Evolutionary conservation across 2,329 filamentous ascomycete species (phyloP).

Genomic region (Hypoxylon sp.): DNA sequence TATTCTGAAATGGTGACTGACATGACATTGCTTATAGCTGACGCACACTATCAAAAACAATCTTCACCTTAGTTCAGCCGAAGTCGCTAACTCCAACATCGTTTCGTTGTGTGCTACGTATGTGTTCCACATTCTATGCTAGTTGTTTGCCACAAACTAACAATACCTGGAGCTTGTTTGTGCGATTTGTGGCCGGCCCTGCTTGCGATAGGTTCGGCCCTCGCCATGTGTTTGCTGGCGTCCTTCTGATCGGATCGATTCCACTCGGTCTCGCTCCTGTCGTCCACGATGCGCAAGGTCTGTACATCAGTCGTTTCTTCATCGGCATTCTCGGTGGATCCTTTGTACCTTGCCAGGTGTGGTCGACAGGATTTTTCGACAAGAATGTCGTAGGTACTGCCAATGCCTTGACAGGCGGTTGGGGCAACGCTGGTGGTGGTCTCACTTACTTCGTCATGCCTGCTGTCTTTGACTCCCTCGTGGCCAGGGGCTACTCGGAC

Average conservation of each 20-base stretch:
- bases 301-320: conserved; percentile 84
- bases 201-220: conserved; percentile 90
- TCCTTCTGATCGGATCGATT: conserved; percentile 82
- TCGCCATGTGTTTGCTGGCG: conserved; percentile 81
- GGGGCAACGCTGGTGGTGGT: conserved; percentile 89
- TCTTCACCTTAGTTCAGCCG: conserved; percentile 75
- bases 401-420: conserved; percentile 86
- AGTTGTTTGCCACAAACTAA: background rate
- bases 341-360: conserved; percentile 91
- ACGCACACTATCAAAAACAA: conserved; percentile 85
- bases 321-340: conserved; percentile 83
- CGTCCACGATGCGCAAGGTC: conserved; percentile 74
- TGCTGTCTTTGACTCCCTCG: conserved; percentile 84
- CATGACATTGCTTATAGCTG: conserved; percentile 60
- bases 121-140: conserved; percentile 47
- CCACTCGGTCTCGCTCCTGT: conserved; percentile 87
- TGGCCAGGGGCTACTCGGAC: conserved; percentile 71
- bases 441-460: conserved; percentile 97
- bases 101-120: conserved; percentile 81
- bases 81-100: conserved; percentile 93
- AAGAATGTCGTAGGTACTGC: conserved; percentile 92
- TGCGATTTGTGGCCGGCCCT: conserved; percentile 84
- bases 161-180: conserved; percentile 68
- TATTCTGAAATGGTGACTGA: conserved; percentile 39
- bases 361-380: conserved; percentile 94